Conservation (phyloP, 148 eudicot genomes). For the Persicaria maculosa region DNA sequence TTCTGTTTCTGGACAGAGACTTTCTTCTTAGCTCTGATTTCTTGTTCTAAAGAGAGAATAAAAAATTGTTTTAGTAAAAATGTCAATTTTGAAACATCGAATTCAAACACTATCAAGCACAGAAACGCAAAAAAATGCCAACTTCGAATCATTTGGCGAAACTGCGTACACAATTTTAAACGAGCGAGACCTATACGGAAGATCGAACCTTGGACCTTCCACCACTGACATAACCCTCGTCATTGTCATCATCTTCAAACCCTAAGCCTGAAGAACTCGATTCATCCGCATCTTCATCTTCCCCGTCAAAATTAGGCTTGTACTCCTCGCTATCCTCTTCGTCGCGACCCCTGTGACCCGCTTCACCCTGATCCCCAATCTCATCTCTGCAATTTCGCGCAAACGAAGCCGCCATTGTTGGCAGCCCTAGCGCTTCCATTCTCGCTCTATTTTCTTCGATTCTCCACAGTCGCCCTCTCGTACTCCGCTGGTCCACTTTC, state of each 20-base stretch:
- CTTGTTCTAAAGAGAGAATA: conserved; percentile 20
- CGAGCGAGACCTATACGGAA: conserved; percentile 28
- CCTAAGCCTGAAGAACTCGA: conserved; percentile 26
- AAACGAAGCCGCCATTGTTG: conserved; percentile 42
- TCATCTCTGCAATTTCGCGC: conserved; percentile 15
- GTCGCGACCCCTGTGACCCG: background rate
- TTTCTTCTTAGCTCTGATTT: conserved; percentile 34
- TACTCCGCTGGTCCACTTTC: conserved; percentile 31
- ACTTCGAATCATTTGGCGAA: background rate
- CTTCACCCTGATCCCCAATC: background rate
- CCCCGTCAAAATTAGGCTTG: conserved; percentile 28
- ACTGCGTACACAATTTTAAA: background rate
- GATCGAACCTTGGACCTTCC: conserved; percentile 19
- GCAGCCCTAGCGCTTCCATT: conserved; percentile 67
- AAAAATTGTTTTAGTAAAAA: background rate
- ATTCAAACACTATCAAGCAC: too few relatives aligned
- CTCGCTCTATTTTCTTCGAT: conserved; percentile 61
- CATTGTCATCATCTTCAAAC: conserved; percentile 26
- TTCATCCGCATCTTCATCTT: conserved; percentile 29
- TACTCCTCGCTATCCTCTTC: conserved; percentile 55
- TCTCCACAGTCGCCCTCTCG: conserved; percentile 47
- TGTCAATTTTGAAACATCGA: background rate
- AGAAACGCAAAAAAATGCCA: too few relatives aligned
- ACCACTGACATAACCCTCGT: conserved; percentile 15
- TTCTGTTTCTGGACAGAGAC: conserved; percentile 33